A percentile compares a stretch with the other conserved stretches of the same genome.
Conservation (phyloP, 2,329 filamentous ascomycete species). For the Zarea fungicola region DNA sequence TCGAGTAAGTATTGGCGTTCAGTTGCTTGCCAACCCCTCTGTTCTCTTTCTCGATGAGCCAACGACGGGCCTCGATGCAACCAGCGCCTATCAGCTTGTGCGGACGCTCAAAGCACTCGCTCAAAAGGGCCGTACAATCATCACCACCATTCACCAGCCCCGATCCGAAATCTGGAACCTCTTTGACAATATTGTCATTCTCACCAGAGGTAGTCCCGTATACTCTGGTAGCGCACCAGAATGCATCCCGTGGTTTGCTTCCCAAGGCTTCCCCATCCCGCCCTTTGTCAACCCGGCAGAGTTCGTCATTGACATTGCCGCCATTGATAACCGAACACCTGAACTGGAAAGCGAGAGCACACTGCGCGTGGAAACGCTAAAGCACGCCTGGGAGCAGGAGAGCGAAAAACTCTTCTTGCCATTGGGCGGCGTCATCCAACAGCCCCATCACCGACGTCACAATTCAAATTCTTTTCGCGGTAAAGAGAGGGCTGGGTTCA, state of each 20-base stretch:
- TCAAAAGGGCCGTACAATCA: slow-evolving; percentile 62
- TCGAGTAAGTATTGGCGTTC: slow-evolving; percentile 70
- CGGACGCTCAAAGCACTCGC: slow-evolving; percentile 64
- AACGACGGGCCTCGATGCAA: slow-evolving; percentile 72
- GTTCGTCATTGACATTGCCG: slow-evolving; percentile 68
- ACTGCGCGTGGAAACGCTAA: slow-evolving; percentile 56
- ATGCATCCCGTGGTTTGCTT: slow-evolving; percentile 60
- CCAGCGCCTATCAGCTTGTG: slow-evolving; percentile 69
- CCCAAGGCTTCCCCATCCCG: slow-evolving; percentile 56
- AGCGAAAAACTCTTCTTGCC: slow-evolving; percentile 24
- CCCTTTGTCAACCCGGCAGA: slow-evolving; percentile 75
- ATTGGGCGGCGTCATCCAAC: slow-evolving; percentile 11
- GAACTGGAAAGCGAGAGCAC: slow-evolving; percentile 58
- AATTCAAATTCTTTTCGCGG: slow-evolving; percentile 13
- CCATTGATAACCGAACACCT: slow-evolving; percentile 64
- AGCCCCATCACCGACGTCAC: slow-evolving; percentile 5
- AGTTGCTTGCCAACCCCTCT: slow-evolving; percentile 73
- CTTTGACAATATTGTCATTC: slow-evolving; percentile 65
- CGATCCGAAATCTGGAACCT: slow-evolving; percentile 75
- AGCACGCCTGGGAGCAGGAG: slow-evolving; percentile 51
- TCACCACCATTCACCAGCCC: slow-evolving; percentile 73
- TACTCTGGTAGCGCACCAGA: slow-evolving; percentile 57
- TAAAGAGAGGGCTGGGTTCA: slow-evolving; percentile 48
- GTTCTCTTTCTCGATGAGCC: slow-evolving; percentile 75
- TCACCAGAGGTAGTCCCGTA: slow-evolving; percentile 62